Base-by-base conservation (phyloP, 257 asterid genomes). In the Capsicum rhomboideum region DNA sequence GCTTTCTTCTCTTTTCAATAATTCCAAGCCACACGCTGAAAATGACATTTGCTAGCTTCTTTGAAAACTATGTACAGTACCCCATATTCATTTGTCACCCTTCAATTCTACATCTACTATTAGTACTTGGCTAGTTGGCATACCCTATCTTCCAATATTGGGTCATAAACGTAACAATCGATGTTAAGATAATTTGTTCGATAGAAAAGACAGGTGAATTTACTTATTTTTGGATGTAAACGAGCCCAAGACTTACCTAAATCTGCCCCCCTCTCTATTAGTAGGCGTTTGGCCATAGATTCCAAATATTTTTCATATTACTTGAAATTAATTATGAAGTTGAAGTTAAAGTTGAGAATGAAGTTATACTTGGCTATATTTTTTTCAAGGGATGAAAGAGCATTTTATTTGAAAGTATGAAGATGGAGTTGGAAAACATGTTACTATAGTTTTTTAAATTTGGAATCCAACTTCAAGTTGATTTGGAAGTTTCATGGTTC, bases 11-110 rank as follows among this genome's bases (percentile, higher is more conserved):
- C 64, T 71, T 31, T 18, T 23, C 79, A 83, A 83, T 83, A 78
- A 79, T 84, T 75, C 77, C 31, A 26, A 54, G 16, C 74, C 74
- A 83, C 66, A 18, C 56, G 83, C 42, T 69, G 79, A 79, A 83
- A 86, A 80, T 79, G 83, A 85, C 87, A 85, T 56, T 52, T 54
- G 23, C 61, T 75, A 49, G 44, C 42, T 49, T 49, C 44, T 26
- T 75, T 77, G 82, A 77, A 50, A 50, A 31, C 26, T 50, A 75
- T 8, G 23, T 75, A 61, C 44, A 77, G 17, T 77, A 77, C 26
- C 63, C 81, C 82, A 77, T 28, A 77, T 55, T 77, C 63, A 75
- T 42, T 8, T 75, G 63, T 77, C 63, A 50, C 59, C 20, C 59
- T 26, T 75, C 42, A 75, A 75, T 75, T 26, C 82, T 50, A 16